Percentiles rank a stretch among this genome's conserved stretches.
Conservation (phyloP, 352 stramenopile genomes). For the Globisporangium sylvaticum region DNA sequence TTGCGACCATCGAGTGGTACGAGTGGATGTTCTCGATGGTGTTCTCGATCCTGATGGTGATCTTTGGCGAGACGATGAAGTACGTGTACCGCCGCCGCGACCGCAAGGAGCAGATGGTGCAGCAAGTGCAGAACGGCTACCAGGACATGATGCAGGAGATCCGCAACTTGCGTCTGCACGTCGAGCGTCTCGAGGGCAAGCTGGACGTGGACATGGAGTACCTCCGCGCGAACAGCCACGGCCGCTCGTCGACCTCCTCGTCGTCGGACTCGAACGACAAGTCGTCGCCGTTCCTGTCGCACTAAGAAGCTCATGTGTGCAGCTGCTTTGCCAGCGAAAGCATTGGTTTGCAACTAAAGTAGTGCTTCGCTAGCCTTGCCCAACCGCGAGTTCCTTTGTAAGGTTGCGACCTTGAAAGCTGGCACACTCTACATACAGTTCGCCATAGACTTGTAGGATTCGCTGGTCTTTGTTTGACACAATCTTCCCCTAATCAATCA, state of each 20-base stretch:
- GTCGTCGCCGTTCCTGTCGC: conserved; percentile 19
- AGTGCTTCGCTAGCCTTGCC: too few species aligned
- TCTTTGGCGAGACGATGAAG: conserved; percentile 70
- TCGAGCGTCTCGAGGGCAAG: conserved; percentile 59
- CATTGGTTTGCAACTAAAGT: too few species aligned
- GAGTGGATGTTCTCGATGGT: conserved; percentile 72
- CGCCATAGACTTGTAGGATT: neutral
- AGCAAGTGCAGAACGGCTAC: conserved; percentile 39
- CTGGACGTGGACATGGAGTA: conserved; percentile 47
- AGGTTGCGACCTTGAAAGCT: neutral
- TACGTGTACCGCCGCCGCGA: conserved; percentile 56
- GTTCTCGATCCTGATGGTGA: conserved; percentile 64
- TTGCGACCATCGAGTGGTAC: conserved; percentile 66
- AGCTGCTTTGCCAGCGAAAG: neutral
- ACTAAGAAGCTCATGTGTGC: neutral
- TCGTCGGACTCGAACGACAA: conserved; percentile 38
- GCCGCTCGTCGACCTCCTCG: conserved; percentile 52
- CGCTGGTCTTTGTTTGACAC: neutral
- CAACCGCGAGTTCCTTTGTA: neutral
- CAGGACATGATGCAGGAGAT: conserved; percentile 50
- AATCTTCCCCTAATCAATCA: neutral
- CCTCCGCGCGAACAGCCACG: conserved; percentile 31
- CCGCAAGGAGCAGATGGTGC: conserved; percentile 31
- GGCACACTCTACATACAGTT: neutral
- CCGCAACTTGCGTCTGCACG: conserved; percentile 49